Base-by-base conservation (phyloP, 139 green algal genomes). In the Chlamydomonas sp. region DNA sequence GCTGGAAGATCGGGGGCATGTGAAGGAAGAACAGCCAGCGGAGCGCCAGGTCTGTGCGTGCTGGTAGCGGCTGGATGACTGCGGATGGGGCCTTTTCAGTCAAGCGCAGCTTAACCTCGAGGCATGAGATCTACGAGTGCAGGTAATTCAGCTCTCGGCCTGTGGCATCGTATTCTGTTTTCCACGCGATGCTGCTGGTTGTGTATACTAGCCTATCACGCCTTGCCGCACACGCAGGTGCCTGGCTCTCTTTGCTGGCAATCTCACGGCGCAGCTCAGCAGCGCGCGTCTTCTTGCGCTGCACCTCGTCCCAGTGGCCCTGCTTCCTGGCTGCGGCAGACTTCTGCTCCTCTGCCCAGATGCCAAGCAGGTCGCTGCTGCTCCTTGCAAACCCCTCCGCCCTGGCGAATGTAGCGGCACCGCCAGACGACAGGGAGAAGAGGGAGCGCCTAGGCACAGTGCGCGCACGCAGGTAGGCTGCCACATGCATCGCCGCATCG, bases 11-110 rank as follows among this genome's bases (percentile, higher is more conserved):
- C 0, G 73, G 48, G 16, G 75, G 78, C 78, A 81, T 87, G 67
- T 84, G 59, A 43, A 84, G 60, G 66, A 83, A 82, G 67, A 84
- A 84, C 4, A 87, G 67, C 81, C 78, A 83, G 30, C 26, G 10
- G 2, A 43, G 48, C 0, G 78, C 78, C 1, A 10, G 13, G 13
- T 3, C 1, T 16, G 29, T 3, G 4, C 35, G 29, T 1, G 62
- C 30, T 0, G 81, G 81, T 30, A 87, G 65, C 1, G 77, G 81
- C 48, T 87, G 81, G 24, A 84, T 66, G 26, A 84, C 75, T 0
- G 73, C 43, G 0, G 50, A 1, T 10, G 81, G 81, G 1, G 78
- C 43, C 35, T 62, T 30, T 34, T 38, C 58, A 5, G 30, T 31
- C 24, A 8, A 29, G 5, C 3, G 26, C 10, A 66, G 58, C 58